Conservation (phyloP, 2,329 filamentous ascomycete species). For the Trichophyton equinum region DNA sequence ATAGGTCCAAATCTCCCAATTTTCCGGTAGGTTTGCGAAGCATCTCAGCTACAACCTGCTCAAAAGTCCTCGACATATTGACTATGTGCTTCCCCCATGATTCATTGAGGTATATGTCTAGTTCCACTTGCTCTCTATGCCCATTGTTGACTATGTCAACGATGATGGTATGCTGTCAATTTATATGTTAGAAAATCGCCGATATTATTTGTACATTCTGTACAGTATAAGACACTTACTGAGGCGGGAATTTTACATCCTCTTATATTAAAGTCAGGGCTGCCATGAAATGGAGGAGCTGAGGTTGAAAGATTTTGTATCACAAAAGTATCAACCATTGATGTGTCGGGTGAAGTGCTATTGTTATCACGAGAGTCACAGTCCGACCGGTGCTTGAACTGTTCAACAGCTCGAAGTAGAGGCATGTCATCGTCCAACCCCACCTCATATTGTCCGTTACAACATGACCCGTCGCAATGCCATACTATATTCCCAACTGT, state of each 20-base stretch:
- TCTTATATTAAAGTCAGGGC: not conserved
- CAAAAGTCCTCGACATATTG: constrained; percentile 1
- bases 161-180: not conserved
- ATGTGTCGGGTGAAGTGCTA: not conserved
- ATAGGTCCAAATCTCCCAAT: not conserved
- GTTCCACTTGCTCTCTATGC: not conserved
- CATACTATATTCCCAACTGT: not conserved
- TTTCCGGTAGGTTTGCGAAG: constrained; percentile 1
- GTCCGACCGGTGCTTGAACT: not conserved
- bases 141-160: not conserved
- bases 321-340: not conserved
- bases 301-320: not conserved
- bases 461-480: not conserved
- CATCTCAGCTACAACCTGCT: constrained; percentile 4
- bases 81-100: not conserved
- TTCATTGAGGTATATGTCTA: not conserved
- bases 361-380: not conserved
- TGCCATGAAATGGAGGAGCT: not conserved
- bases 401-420: not conserved
- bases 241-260: not conserved
- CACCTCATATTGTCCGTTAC: not conserved
- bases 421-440: not conserved
- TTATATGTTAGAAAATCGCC: not conserved
- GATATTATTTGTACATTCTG: not conserved
- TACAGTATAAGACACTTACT: not conserved